A percentile compares a stretch with the other conserved stretches of the same genome.
Conservation (phyloP, 306 rosid genomes). For the Lathyrus oleraceus region DNA sequence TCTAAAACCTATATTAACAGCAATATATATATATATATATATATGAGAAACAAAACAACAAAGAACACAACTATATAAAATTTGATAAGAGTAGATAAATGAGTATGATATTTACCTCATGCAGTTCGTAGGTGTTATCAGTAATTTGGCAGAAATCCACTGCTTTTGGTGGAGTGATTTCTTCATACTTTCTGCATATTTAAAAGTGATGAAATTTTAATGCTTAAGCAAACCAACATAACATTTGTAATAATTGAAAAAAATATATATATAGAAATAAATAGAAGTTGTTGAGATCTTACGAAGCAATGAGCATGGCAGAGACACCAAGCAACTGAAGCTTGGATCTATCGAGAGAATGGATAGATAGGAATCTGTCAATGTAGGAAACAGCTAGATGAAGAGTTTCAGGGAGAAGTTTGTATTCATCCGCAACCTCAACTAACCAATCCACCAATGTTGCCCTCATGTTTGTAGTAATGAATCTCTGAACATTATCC, state of each 20-base stretch:
- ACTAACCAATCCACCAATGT: slow-evolving; percentile 89
- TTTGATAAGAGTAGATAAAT: neutral
- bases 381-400: slow-evolving; percentile 60
- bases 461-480: slow-evolving; percentile 70
- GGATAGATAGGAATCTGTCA: slow-evolving; percentile 63
- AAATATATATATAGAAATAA: no score
- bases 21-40: no score
- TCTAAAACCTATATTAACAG: slow-evolving; percentile 51
- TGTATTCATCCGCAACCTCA: slow-evolving; percentile 83
- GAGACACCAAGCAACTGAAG: slow-evolving; percentile 83
- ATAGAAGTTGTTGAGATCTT: slow-evolving; percentile 24
- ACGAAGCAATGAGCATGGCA: slow-evolving; percentile 85
- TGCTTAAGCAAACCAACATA: neutral
- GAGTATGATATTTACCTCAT: slow-evolving; percentile 44
- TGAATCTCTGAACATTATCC: slow-evolving; percentile 55
- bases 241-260: neutral
- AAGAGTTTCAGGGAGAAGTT: slow-evolving; percentile 69
- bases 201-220: neutral
- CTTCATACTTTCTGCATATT: slow-evolving; percentile 76
- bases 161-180: slow-evolving; percentile 74
- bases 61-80: neutral
- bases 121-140: slow-evolving; percentile 60
- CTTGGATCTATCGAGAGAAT: slow-evolving; percentile 36
- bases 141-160: slow-evolving; percentile 69
- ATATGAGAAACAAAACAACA: neutral